Evolutionary conservation across 2,329 filamentous ascomycete genomes (phyloP).

Genomic region (Aureobasidium sp.): DNA sequence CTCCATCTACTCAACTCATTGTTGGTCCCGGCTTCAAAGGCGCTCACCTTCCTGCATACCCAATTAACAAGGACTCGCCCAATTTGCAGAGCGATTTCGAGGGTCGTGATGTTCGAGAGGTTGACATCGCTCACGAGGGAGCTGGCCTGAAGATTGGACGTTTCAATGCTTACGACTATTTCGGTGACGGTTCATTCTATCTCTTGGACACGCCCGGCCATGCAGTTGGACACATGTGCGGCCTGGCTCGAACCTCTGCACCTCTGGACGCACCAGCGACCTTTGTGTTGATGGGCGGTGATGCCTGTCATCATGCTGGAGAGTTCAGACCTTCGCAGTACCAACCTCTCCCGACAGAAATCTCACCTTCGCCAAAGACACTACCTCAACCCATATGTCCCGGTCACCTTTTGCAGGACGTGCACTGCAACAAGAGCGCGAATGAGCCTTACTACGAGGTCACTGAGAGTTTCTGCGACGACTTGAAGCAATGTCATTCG

Average conservation of each 20-base stretch:
- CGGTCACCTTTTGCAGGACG: constrained; percentile 32
- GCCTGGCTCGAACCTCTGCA: constrained; percentile 36
- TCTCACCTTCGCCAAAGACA: constrained; percentile 29
- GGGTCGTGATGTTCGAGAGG: constrained; percentile 30
- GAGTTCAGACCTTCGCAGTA: constrained; percentile 39
- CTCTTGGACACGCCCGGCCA: constrained; percentile 48
- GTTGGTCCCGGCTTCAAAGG: constrained; percentile 42
- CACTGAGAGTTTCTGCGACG: constrained; percentile 25
- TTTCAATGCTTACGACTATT: constrained; percentile 45
- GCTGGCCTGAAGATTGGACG: constrained; percentile 35
- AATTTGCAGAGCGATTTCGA: constrained; percentile 36
- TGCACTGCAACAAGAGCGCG: constrained; percentile 30
- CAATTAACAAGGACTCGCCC: constrained; percentile 31
- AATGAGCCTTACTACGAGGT: constrained; percentile 31
- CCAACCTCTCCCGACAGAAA: constrained; percentile 30
- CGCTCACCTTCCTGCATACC: constrained; percentile 38
- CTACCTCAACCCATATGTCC: constrained; percentile 29
- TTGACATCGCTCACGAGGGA: constrained; percentile 28
- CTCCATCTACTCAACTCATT: constrained; percentile 34
- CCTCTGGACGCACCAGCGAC: constrained; percentile 23
- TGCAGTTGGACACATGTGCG: constrained; percentile 43
- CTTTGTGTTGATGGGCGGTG: constrained; percentile 46
- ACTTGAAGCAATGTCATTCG: constrained; percentile 28
- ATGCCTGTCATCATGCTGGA: constrained; percentile 39
- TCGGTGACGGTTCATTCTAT: constrained; percentile 50